Evolutionary conservation across 768 basidiomycete genomes (phyloP).

Genomic region (Russula virescens): DNA sequence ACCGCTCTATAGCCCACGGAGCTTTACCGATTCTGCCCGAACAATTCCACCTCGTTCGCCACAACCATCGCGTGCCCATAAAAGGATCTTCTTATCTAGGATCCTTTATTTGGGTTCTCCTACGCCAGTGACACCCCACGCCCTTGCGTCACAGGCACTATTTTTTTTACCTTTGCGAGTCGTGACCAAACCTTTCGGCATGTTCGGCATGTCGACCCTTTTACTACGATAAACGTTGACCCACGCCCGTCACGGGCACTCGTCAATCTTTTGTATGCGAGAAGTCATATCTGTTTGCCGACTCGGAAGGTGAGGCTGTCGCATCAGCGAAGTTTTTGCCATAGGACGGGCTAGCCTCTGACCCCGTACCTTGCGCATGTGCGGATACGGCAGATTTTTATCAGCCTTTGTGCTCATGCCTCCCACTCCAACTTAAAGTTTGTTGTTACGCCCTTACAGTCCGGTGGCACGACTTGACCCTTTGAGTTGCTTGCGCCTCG

Average conservation of each 20-base stretch:
- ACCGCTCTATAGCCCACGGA: not conserved
- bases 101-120: not conserved
- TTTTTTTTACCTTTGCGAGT: not conserved
- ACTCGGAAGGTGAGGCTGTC: not conserved
- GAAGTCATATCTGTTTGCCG: not conserved
- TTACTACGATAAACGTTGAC: not conserved
- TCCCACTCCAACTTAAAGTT: not conserved
- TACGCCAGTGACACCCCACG: not conserved
- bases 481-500: not conserved
- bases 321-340: conserved; percentile 5
- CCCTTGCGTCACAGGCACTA: conserved; percentile 19
- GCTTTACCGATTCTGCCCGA: not conserved
- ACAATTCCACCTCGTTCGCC: not conserved
- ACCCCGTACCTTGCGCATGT: not conserved
- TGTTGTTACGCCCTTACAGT: not conserved
- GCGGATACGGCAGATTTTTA: not conserved
- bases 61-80: not conserved
- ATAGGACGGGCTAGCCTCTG: not conserved
- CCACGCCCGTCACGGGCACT: not conserved
- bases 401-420: not conserved
- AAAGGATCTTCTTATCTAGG: not conserved
- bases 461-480: not conserved
- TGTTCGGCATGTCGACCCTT: not conserved
- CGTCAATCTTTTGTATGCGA: not conserved
- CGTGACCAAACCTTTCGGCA: not conserved